A percentile compares a stretch with the other conserved stretches of the same genome.
Evolutionary conservation across 768 basidiomycete species (phyloP).

Genomic region (Boletus rubescentipes): DNA sequence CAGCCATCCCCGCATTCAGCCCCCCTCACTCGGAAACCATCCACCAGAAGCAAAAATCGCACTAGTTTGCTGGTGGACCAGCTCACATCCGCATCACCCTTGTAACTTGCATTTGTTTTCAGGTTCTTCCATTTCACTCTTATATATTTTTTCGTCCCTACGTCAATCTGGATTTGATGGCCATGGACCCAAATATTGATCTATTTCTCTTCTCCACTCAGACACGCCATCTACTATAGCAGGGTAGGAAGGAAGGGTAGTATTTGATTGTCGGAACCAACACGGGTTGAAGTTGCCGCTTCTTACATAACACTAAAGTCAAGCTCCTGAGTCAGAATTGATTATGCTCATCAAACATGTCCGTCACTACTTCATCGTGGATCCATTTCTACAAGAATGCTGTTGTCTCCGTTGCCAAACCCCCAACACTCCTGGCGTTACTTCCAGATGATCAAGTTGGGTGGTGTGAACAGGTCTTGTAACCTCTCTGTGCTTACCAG

Average conservation of each 20-base stretch:
- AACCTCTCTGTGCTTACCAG: not conserved
- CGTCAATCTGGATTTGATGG: not conserved
- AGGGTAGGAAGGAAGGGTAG: not conserved
- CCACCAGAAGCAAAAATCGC: conserved; percentile 54
- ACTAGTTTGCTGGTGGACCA: conserved; percentile 42
- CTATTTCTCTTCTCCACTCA: not conserved
- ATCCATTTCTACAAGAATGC: conserved; percentile 25
- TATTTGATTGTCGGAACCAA: too few species aligned
- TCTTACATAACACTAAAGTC: too few species aligned
- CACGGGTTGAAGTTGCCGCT: too few species aligned
- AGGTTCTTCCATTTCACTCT: conserved; percentile 3
- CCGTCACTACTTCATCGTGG: conserved; percentile 6
- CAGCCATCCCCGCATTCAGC: conserved; percentile 33
- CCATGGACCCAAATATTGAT: not conserved
- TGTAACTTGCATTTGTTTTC: conserved; percentile 2
- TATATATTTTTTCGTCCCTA: not conserved
- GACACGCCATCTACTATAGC: conserved; percentile 6
- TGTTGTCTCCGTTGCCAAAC: conserved; percentile 30
- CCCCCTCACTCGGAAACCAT: conserved; percentile 68
- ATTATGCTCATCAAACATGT: not conserved
- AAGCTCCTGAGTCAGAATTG: too few species aligned
- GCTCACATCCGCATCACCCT: conserved; percentile 17
- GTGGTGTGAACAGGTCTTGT: conserved; percentile 38
- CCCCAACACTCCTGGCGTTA: conserved; percentile 32
- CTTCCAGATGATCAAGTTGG: conserved; percentile 31